Evolutionary conservation across 2,329 filamentous ascomycete genomes (phyloP).

Genomic region (Xylaria sp.): DNA sequence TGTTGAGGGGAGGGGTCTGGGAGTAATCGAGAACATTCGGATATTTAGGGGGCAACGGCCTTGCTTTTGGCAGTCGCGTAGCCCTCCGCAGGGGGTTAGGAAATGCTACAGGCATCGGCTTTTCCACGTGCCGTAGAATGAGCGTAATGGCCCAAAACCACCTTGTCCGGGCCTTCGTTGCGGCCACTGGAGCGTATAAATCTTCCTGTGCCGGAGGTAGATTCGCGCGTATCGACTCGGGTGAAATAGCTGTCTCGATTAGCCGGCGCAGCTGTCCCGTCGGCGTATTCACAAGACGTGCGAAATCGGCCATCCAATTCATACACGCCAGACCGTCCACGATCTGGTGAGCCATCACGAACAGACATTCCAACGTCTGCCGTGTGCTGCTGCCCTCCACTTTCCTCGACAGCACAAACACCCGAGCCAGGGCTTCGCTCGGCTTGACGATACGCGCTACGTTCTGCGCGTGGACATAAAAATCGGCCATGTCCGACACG

Average conservation of each 20-base stretch:
- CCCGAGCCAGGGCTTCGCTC: conserved; percentile 35
- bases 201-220: conserved; percentile 45
- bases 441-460: conserved; percentile 40
- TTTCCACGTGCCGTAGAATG: conserved; percentile 42
- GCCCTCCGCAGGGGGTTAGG: conserved; percentile 42
- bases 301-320: conserved; percentile 40
- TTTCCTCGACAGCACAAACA: conserved; percentile 39
- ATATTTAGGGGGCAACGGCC: conserved; percentile 34
- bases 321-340: conserved; percentile 41
- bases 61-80: conserved; percentile 19
- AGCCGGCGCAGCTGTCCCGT: conserved; percentile 30
- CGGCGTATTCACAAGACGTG: conserved; percentile 39
- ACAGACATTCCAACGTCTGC: conserved; percentile 37
- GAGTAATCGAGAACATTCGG: conserved; percentile 41
- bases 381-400: conserved; percentile 9
- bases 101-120: conserved; percentile 41
- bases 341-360: conserved; percentile 44
- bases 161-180: conserved; percentile 38
- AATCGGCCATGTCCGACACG: conserved; percentile 34
- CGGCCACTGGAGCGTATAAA: conserved; percentile 38
- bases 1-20: conserved; percentile 40
- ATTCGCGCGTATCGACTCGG: conserved; percentile 30
- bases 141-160: conserved; percentile 46
- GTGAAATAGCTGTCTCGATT: conserved; percentile 30
- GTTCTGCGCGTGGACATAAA: conserved; percentile 42